A percentile compares a stretch with the other conserved stretches of the same genome.
Conservation (phyloP, 805 yeast species). For the Suhomyces prunicola region DNA sequence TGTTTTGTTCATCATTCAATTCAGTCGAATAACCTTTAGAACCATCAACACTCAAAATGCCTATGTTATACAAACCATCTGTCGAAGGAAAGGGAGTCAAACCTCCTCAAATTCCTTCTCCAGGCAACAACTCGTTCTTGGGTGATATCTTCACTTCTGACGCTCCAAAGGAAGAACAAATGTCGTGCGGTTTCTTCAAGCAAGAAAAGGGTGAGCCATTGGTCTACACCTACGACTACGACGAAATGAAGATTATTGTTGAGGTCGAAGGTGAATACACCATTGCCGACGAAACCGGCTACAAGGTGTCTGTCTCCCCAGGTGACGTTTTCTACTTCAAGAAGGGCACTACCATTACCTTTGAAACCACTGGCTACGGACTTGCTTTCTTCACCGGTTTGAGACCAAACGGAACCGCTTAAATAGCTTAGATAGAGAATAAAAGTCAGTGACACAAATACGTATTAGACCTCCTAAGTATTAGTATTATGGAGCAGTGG, state of each 20-base stretch:
- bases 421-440: background rate
- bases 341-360: conserved; percentile 63
- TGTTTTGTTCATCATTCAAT: background rate
- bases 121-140: conserved; percentile 66
- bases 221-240: conserved; percentile 56
- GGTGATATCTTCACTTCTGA: conserved; percentile 64
- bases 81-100: conserved; percentile 50
- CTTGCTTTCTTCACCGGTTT: conserved; percentile 61
- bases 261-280: conserved; percentile 66
- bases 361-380: conserved; percentile 61
- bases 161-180: conserved; percentile 57
- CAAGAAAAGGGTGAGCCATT: conserved; percentile 68
- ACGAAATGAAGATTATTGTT: conserved; percentile 64
- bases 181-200: conserved; percentile 65
- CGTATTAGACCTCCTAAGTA: no score
- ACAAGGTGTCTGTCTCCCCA: conserved; percentile 51
- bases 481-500: no score
- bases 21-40: background rate
- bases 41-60: conserved; percentile 38
- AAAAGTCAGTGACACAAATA: background rate
- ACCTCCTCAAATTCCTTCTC: conserved; percentile 60
- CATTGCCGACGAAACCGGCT: conserved; percentile 62
- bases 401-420: conserved; percentile 40
- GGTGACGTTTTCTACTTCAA: conserved; percentile 69
- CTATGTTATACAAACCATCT: conserved; percentile 52